Evolutionary conservation across 1,284 basidiomycete species (phyloP).

Genomic region (Ustilago trichophora): DNA sequence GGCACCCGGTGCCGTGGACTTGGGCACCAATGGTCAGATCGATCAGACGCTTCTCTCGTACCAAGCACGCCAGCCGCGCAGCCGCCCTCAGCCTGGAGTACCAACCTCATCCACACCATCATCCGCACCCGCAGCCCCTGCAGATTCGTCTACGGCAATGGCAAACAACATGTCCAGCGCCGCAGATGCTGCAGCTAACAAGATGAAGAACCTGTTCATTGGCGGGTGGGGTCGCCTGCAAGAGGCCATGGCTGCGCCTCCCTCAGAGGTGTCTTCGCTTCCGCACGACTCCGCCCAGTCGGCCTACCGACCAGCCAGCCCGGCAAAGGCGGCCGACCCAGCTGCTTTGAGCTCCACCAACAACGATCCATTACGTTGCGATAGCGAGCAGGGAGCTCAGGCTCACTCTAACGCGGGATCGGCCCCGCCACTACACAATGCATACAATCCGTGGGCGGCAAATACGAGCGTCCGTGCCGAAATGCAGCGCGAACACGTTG

Average conservation of each 20-base stretch:
- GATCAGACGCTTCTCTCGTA: too few species aligned
- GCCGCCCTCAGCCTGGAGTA: slow-evolving; percentile 8
- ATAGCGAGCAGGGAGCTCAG: neutral
- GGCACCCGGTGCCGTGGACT: slow-evolving; percentile 30
- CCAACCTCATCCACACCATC: slow-evolving; percentile 1
- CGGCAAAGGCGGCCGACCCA: slow-evolving; percentile 1
- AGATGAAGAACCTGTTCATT: slow-evolving; percentile 51
- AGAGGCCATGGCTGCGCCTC: slow-evolving; percentile 45
- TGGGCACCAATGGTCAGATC: slow-evolving; percentile 12
- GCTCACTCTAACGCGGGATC: neutral
- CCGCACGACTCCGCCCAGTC: neutral
- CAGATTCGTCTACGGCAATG: slow-evolving; percentile 15
- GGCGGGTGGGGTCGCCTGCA: slow-evolving; percentile 53
- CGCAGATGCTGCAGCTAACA: slow-evolving; percentile 37
- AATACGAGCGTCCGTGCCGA: slow-evolving; percentile 24
- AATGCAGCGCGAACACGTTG: slow-evolving; percentile 40
- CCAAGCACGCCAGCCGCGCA: slow-evolving; percentile 25
- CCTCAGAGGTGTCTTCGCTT: slow-evolving; percentile 7
- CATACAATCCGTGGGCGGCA: slow-evolving; percentile 39
- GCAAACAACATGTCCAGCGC: slow-evolving; percentile 27
- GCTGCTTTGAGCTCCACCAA: neutral
- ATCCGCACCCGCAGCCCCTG: neutral
- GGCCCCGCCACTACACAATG: neutral
- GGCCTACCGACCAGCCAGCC: slow-evolving; percentile 7
- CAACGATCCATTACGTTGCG: neutral